Evolutionary conservation across 2,329 filamentous ascomycete species (phyloP), one percentile per base, ranked within the genome.

Genomic region (Fusarium sp.): DNA sequence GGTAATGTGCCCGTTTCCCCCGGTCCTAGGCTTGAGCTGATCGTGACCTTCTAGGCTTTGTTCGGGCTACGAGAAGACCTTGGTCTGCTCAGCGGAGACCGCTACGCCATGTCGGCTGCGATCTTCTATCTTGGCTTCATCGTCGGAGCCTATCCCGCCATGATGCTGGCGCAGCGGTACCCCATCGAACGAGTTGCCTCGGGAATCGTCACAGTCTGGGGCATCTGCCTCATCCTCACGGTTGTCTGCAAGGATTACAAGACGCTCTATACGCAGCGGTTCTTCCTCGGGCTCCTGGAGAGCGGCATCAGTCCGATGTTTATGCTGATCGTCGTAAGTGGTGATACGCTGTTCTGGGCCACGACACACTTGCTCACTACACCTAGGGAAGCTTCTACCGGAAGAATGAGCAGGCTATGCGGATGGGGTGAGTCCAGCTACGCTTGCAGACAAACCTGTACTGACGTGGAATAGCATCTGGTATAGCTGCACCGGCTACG

Each of bases 241-340:
- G 70, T 73, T 3, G 71, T 66, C 1, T 79, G 77, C 57, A 69
- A 64, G 5, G 73, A 72, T 19, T 79, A 75, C 52, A 70, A 65
- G 21, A 72, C 71, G 2, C 57, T 81, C 1, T 76, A 75, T 25
- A 78, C 73, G 0, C 80, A 84, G 62, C 72, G 82, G 4, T 85
- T 86, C 74, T 80, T 84, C 44, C 75, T 87, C 2, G 85, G 85
- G 0, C 76, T 85, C 6, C 69, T 87, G 1, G 85, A 87, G 65
- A 78, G 76, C 3, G 80, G 82, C 19, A 80, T 87, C 32, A 83
- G 80, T 1, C 85, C 84, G 0, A 81, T 81, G 39, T 85, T 84
- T 55, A 84, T 85, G 76, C 76, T 83, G 46, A 82, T 84, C 38
- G 77, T 83, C 2, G 72, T 68, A 41, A 54, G 65, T 61, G 6